A percentile compares a stretch with the other conserved stretches of the same genome.
Evolutionary conservation across 306 rosid species (phyloP).

Genomic region (Phaseolus lunatus): DNA sequence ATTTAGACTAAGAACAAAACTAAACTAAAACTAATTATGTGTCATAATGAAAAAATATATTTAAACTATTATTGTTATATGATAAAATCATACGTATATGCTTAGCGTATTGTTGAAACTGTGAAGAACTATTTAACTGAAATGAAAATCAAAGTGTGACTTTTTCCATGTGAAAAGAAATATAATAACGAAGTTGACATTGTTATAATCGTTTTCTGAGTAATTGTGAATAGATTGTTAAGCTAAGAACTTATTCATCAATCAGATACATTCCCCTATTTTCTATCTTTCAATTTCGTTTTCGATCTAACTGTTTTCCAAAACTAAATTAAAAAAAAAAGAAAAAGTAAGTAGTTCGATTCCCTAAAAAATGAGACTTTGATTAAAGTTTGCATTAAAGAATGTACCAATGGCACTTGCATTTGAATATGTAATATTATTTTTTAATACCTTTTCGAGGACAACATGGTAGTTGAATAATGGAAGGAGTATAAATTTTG

Average conservation of each 20-base stretch:
- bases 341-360: no score
- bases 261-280: not conserved
- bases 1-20: no score
- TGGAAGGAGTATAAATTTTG: no score
- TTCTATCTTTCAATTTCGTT: not conserved
- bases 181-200: not conserved
- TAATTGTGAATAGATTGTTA: not conserved
- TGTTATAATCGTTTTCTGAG: not conserved
- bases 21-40: no score
- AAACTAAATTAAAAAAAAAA: no score
- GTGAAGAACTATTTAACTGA: not conserved
- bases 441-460: no score
- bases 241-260: not conserved
- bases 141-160: conserved; percentile 10
- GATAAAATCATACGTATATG: not conserved
- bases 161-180: not conserved
- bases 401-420: no score
- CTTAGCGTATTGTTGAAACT: not conserved
- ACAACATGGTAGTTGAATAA: no score
- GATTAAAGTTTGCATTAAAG: not conserved
- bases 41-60: no score
- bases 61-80: no score
- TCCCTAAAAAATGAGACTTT: not conserved
- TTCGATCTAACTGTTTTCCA: not conserved
- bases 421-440: no score